Evolutionary conservation across 305 asterid species (phyloP).

Genomic region (Solanum hybrid): DNA sequence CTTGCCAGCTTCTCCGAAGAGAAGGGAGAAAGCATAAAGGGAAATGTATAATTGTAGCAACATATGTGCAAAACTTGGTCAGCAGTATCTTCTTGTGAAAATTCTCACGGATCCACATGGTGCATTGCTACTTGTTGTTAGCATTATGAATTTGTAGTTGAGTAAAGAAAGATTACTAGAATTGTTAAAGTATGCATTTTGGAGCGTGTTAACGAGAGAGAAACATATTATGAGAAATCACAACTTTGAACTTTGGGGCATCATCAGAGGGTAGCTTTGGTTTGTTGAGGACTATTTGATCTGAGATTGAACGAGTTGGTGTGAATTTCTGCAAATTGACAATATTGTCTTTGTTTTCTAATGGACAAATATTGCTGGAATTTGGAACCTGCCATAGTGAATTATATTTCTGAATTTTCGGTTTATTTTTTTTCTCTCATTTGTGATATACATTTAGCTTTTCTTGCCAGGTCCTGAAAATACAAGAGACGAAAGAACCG

Average conservation of each 20-base stretch:
- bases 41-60: not conserved
- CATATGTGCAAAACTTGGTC: not conserved
- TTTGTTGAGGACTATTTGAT: not conserved
- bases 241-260: not conserved
- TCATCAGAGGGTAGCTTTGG: not conserved
- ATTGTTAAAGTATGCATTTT: not conserved
- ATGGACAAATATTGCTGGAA: not conserved
- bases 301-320: not conserved
- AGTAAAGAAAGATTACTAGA: not conserved
- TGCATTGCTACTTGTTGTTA: not conserved
- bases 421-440: not conserved
- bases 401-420: not conserved
- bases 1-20: not conserved
- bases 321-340: not conserved
- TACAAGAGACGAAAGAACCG: conserved; percentile 36
- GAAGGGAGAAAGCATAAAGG: not conserved
- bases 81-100: not conserved
- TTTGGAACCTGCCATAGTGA: not conserved
- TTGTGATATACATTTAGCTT: conserved; percentile 13
- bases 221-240: not conserved
- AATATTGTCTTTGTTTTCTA: not conserved
- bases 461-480: conserved; percentile 64
- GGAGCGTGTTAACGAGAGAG: not conserved
- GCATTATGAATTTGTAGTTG: not conserved
- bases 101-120: not conserved